phyloP scores from a whole-genome alignment of 768 basidiomycete species.

The Pisolithus sp. region DNA sequence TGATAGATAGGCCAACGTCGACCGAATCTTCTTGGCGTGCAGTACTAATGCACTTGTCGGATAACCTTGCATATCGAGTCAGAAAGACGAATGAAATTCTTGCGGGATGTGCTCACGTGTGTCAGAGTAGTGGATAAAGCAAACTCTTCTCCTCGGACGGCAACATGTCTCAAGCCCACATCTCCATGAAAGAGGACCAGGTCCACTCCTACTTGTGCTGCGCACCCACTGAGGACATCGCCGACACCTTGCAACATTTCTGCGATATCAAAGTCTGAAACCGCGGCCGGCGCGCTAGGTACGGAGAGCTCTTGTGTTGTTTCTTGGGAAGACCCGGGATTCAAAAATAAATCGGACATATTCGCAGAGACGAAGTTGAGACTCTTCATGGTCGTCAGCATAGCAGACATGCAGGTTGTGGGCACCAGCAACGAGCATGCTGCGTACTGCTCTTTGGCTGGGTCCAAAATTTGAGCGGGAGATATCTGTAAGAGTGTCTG shows the following conservation, averaged over 20 bases:
- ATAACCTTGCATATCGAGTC: slow-evolving; percentile 50
- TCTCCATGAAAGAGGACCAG: slow-evolving; percentile 88
- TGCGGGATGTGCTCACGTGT: slow-evolving; percentile 55
- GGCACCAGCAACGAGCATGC: slow-evolving; percentile 85
- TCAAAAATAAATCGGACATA: slow-evolving; percentile 40
- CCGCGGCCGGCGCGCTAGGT: slow-evolving; percentile 9
- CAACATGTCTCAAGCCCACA: slow-evolving; percentile 79
- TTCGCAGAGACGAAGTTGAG: slow-evolving; percentile 92
- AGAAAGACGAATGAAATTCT: slow-evolving; percentile 8
- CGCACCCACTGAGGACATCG: slow-evolving; percentile 79
- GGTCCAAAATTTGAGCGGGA: slow-evolving; percentile 83
- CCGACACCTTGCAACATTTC: slow-evolving; percentile 87
- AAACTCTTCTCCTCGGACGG: slow-evolving; percentile 79
- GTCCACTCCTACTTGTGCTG: slow-evolving; percentile 81
- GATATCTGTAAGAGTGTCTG: slow-evolving; percentile 89
- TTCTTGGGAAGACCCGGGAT: slow-evolving; percentile 11
- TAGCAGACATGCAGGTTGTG: slow-evolving; percentile 78
- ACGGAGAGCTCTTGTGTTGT: slow-evolving; percentile 12
- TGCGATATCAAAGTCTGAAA: slow-evolving; percentile 83
- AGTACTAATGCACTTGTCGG: slow-evolving; percentile 71
- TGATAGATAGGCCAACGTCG: slow-evolving; percentile 73
- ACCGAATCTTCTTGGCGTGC: slow-evolving; percentile 73
- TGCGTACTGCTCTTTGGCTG: slow-evolving; percentile 90
- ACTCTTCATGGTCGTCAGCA: slow-evolving; percentile 89
- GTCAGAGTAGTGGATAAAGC: slow-evolving; percentile 75